Base-by-base conservation (phyloP, 352 stramenopile species). In the Globisporangium polare region DNA sequence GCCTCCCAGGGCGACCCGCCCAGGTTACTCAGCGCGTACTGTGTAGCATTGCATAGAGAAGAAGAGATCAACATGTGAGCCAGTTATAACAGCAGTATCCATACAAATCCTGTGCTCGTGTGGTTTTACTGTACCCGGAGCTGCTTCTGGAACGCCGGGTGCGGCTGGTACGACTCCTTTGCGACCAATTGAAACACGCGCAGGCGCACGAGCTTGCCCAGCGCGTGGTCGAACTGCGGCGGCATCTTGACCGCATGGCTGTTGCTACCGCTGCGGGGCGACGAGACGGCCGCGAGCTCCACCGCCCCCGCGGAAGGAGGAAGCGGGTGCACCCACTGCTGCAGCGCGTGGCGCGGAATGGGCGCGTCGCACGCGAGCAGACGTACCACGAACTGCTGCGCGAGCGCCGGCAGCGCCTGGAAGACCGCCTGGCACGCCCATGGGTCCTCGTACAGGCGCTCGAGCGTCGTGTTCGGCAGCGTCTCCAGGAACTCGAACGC, bases 371-470 rank as follows among this genome's bases (percentile, higher is more conserved):
- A 88, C 24, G 80, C 78, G 45, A 97, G 69, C 55, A 97, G 73
- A 3, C 89, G 89, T 81, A 97, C 91, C 1, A 96, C 86, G 51
- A 96, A 94, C 72, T 97, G 89, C 71, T 97, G 89, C 18, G 88
- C 83, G 22, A 97, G 80, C 12, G 89, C 67, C 17, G 83, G 78
- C 13, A 97, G 78, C 24, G 87, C 85, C 74, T 96, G 88, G 66
- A 96, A 92, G 5, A 97, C 81, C 17, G 89, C 89, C 63, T 95
- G 84, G 59, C 89, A 97, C 7, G 87, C 90, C 88, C 88, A 97
- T 50, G 87, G 83, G 63, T 94, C 86, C 61, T 88, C 72, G 59
- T 92, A 94, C 35, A 94, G 75, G 35, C 83, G 77, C 71, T 92
- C 83, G 27, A 94, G 69, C 63, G 83, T 92, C 55, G 68, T 72